A percentile compares a stretch with the other conserved stretches of the same genome.
phyloP scores from a whole-genome alignment of 805 yeast genomes.

The Candida maesae region DNA sequence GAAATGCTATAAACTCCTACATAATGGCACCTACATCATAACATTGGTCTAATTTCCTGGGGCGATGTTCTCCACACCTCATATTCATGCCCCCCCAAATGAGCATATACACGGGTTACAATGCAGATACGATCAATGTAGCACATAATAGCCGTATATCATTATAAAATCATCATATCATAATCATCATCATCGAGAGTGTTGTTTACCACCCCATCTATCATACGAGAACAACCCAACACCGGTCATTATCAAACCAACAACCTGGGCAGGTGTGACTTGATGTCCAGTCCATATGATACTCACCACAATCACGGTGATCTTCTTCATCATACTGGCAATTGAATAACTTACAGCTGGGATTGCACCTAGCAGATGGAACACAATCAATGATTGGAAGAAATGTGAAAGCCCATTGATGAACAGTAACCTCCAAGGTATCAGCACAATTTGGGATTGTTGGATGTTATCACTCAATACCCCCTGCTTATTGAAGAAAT shows the following conservation, averaged over 20 bases:
- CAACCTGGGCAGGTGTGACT: constrained; percentile 40
- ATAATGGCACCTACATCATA: no score
- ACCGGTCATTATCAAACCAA: constrained; percentile 50
- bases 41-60: no score
- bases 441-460: constrained; percentile 27
- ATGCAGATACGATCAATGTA: no score
- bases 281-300: constrained; percentile 56
- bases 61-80: no score
- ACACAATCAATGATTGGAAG: constrained; percentile 74
- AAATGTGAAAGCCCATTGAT: constrained; percentile 77
- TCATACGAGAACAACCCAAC: constrained; percentile 61
- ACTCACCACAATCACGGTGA: constrained; percentile 77
- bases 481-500: constrained; percentile 15
- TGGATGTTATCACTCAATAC: constrained; percentile 14
- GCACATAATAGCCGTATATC: not conserved
- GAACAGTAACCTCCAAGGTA: constrained; percentile 48
- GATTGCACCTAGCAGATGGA: constrained; percentile 73
- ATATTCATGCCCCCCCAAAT: no score
- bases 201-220: constrained; percentile 42
- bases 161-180: not conserved
- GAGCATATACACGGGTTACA: no score
- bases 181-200: no score
- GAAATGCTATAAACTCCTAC: no score
- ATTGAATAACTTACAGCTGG: constrained; percentile 85
- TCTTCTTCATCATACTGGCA: constrained; percentile 83